Percentiles rank a stretch among this genome's conserved stretches.
These are phyloP conservation scores for Parmales sp. DNA, from an alignment of 108 stramenopile genomes.

Conservation along the genomic window DNA sequence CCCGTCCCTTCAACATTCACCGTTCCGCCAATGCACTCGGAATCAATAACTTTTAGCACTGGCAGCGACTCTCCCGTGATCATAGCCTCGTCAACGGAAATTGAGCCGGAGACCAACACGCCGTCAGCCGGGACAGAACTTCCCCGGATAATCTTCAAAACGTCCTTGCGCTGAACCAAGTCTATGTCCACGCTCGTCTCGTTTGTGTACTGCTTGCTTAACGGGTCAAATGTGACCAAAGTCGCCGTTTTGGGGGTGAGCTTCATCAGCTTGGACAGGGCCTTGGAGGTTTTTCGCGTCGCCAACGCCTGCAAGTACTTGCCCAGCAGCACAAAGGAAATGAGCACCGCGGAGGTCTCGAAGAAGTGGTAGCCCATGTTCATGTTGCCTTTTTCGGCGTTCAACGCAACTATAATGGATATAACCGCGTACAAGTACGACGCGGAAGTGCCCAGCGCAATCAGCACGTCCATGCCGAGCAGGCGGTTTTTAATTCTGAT, in stretches of 20 bases:
- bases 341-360: slow-evolving; percentile 56
- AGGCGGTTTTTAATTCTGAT: slow-evolving; percentile 39
- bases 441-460: slow-evolving; percentile 67
- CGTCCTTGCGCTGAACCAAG: slow-evolving; percentile 48
- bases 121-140: slow-evolving; percentile 71
- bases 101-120: slow-evolving; percentile 55
- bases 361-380: slow-evolving; percentile 42
- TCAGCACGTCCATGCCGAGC: slow-evolving; percentile 70
- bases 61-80: slow-evolving; percentile 69
- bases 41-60: slow-evolving; percentile 40
- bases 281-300: slow-evolving; percentile 29
- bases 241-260: slow-evolving; percentile 32
- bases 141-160: slow-evolving; percentile 58
- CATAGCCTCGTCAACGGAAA: slow-evolving; percentile 69
- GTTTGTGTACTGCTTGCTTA: too few relatives aligned
- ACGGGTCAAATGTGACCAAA: too few relatives aligned
- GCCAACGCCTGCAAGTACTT: slow-evolving; percentile 60
- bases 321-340: slow-evolving; percentile 61
- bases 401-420: slow-evolving; percentile 35
- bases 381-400: slow-evolving; percentile 14
- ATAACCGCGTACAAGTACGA: slow-evolving; percentile 58
- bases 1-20: slow-evolving; percentile 36
- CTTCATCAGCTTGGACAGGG: slow-evolving; percentile 31
- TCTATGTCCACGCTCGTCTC: slow-evolving; percentile 12
- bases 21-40: slow-evolving; percentile 53